phyloP scores from a whole-genome alignment of 1,284 basidiomycete genomes.

The Xerocomus minutiporus region DNA sequence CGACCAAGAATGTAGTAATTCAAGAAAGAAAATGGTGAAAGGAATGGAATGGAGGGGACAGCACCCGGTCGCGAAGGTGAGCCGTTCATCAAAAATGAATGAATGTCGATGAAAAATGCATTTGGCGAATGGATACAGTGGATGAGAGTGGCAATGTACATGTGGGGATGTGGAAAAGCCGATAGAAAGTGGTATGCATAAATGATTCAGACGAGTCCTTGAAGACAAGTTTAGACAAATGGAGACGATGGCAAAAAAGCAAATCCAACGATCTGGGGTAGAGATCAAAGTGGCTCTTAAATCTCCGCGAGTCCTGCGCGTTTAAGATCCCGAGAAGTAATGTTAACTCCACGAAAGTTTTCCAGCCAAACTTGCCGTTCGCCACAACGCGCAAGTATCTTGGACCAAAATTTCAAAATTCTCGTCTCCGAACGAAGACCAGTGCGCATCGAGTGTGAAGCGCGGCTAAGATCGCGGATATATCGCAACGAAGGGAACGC shows the following conservation, averaged over 20 bases:
- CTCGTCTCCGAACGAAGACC: constrained; percentile 25
- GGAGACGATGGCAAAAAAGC: neutral
- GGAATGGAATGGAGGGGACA: constrained; percentile 15
- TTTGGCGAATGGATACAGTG: constrained; percentile 32
- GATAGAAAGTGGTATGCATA: constrained; percentile 20
- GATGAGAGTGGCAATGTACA: constrained; percentile 26
- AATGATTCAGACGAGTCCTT: constrained; percentile 5
- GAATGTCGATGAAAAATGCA: constrained; percentile 21
- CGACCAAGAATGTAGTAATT: neutral
- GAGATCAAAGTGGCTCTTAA: constrained; percentile 7
- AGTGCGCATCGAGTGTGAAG: constrained; percentile 31
- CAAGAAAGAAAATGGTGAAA: neutral
- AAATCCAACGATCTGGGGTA: neutral
- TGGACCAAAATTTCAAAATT: constrained; percentile 33
- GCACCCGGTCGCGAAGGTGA: constrained; percentile 6
- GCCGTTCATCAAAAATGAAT: neutral
- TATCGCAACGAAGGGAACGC: constrained; percentile 61
- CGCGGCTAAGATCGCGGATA: constrained; percentile 52
- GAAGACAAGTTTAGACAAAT: neutral
- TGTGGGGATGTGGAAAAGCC: constrained; percentile 17
- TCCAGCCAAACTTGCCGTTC: constrained; percentile 31
- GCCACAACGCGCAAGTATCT: constrained; percentile 32
- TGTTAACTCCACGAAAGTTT: constrained; percentile 32
- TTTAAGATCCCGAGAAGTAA: constrained; percentile 30
- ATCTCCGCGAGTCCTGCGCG: constrained; percentile 26